Percentiles rank a stretch among this genome's conserved stretches.
These are phyloP conservation scores for Oropetium thomaeum DNA, from an alignment of 176 grass and related monocot species.

Conservation along the genomic window DNA sequence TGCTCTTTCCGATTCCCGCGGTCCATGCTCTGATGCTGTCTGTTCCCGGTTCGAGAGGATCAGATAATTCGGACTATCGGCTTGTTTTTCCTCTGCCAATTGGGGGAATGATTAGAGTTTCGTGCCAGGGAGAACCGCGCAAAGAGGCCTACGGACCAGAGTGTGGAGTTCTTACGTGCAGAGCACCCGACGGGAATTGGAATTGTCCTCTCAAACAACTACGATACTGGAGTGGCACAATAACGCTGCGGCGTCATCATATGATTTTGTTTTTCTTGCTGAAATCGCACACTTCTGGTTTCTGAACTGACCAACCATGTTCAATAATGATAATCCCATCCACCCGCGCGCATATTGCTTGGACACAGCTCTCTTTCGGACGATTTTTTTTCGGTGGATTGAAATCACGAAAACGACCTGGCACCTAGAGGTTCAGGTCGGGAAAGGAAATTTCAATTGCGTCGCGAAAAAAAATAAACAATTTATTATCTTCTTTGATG, in stretches of 20 bases:
- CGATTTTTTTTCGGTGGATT: conserved; percentile 26
- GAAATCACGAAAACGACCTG: conserved; percentile 22
- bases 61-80: too few relatives aligned
- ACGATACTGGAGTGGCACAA: neutral
- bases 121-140: neutral
- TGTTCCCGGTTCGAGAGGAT: neutral
- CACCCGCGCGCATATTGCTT: conserved; percentile 6
- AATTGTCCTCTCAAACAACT: neutral
- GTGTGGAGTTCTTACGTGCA: conserved; percentile 7
- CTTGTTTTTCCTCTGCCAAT: neutral
- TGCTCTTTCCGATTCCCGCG: neutral
- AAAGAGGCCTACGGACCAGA: neutral
- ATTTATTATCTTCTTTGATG: neutral
- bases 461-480: neutral
- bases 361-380: neutral
- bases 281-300: neutral
- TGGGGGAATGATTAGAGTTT: neutral
- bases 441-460: conserved; percentile 22
- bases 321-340: conserved; percentile 10
- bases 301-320: conserved; percentile 7
- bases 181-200: neutral
- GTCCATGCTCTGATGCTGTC: neutral
- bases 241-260: neutral
- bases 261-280: neutral
- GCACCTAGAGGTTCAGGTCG: conserved; percentile 39